A percentile compares a stretch with the other conserved stretches of the same genome.
Evolutionary conservation across 2,329 filamentous ascomycete genomes (phyloP).

Genomic region (Microsporum ferrugineum): DNA sequence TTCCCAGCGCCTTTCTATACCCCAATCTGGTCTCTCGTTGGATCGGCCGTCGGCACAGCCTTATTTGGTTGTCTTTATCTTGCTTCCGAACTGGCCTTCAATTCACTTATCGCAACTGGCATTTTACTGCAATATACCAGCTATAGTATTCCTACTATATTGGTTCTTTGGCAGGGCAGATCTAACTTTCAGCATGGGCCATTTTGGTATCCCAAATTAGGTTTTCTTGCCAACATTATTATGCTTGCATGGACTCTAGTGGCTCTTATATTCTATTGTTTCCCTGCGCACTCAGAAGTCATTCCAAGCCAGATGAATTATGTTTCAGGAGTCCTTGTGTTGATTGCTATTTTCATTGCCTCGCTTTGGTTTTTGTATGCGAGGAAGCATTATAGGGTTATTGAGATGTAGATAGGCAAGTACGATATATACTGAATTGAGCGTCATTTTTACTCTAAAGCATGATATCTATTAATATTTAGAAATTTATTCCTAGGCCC

Average conservation of each 20-base stretch:
- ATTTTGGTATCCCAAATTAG: slow-evolving; percentile 2
- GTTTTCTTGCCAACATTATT: not conserved
- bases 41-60: not conserved
- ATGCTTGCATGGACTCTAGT: not conserved
- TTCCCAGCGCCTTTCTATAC: slow-evolving; percentile 1
- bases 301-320: slow-evolving; percentile 4
- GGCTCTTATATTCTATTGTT: not conserved
- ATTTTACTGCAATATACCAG: slow-evolving; percentile 2
- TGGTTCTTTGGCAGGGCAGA: not conserved
- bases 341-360: not conserved
- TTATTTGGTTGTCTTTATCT: not conserved
- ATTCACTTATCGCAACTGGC: slow-evolving; percentile 1
- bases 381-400: not conserved
- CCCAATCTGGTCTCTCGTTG: slow-evolving; percentile 1
- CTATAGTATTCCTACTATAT: not conserved
- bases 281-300: not conserved
- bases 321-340: not conserved
- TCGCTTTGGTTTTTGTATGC: slow-evolving; percentile 3
- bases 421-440: not conserved
- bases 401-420: not conserved
- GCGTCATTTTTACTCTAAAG: not conserved
- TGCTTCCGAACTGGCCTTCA: not conserved
- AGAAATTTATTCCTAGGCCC: too few relatives aligned
- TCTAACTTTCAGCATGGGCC: not conserved
- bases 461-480: too few relatives aligned